Evolutionary conservation across 176 grass and related monocot species (phyloP).

Genomic region (Typha latifolia): DNA sequence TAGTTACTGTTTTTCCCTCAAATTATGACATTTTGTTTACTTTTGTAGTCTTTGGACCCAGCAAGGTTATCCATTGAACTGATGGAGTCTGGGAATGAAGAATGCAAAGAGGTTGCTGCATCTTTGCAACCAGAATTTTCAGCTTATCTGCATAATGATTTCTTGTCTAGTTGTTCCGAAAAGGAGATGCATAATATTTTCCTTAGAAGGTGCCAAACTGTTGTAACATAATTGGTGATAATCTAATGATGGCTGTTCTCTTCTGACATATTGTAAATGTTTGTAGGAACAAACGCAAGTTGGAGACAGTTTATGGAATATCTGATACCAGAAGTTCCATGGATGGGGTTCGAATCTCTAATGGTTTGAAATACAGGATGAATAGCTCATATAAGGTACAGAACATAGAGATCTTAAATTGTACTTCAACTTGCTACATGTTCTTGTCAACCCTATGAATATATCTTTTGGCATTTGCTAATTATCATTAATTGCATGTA

Average conservation of each 20-base stretch:
- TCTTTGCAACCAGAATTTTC: background rate
- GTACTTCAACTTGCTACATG: background rate
- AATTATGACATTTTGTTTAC: background rate
- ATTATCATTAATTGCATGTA: no score
- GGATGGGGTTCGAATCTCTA: background rate
- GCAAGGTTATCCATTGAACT: conserved; percentile 1
- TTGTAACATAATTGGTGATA: background rate
- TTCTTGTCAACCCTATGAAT: background rate
- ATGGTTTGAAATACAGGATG: background rate
- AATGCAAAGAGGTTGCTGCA: background rate
- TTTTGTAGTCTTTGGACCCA: background rate
- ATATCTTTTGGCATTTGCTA: background rate
- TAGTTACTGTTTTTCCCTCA: background rate
- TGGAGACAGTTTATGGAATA: background rate
- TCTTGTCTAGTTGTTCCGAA: background rate
- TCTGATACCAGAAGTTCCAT: background rate
- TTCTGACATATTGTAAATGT: no score
- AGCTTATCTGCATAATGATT: background rate
- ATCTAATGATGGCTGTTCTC: background rate
- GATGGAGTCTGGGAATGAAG: background rate
- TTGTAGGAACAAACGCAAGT: background rate
- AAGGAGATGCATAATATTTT: background rate
- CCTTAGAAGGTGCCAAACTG: background rate
- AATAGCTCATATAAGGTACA: background rate
- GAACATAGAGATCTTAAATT: background rate